These are phyloP conservation scores for Schizophyllum commune DNA, from an alignment of 1,284 basidiomycete species.

Conservation along the genomic window DNA sequence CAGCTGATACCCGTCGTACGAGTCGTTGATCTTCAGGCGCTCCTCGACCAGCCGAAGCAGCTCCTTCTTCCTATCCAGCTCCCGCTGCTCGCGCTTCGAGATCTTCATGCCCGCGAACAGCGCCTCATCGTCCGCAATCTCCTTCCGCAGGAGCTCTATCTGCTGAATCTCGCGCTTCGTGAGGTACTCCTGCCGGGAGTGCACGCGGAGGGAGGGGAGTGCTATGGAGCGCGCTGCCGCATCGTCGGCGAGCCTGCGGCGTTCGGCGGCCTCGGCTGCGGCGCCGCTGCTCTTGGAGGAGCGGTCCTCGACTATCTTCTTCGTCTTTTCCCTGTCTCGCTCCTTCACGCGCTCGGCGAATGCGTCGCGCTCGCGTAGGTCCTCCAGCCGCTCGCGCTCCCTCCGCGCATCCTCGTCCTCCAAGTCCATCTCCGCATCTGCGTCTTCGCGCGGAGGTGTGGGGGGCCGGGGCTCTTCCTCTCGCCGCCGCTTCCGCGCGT, in stretches of 20 bases:
- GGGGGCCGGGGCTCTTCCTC: conserved; percentile 19
- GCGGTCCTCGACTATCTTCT: conserved; percentile 89
- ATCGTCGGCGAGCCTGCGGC: conserved; percentile 83
- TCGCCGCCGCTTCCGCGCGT: conserved; percentile 53
- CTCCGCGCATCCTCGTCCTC: conserved; percentile 67
- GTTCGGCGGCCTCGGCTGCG: conserved; percentile 77
- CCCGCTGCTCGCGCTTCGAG: conserved; percentile 75
- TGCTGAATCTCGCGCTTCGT: conserved; percentile 95
- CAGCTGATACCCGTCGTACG: conserved; percentile 88
- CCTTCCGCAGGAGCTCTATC: conserved; percentile 87
- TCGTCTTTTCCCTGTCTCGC: conserved; percentile 80
- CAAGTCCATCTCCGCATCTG: conserved; percentile 39
- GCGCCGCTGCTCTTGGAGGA: conserved; percentile 68
- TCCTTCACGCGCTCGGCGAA: conserved; percentile 86
- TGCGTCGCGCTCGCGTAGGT: conserved; percentile 84
- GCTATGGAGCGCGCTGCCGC: conserved; percentile 67
- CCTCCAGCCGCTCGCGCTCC: conserved; percentile 74
- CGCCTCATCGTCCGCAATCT: conserved; percentile 89
- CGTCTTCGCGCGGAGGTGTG: conserved; percentile 18
- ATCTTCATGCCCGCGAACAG: conserved; percentile 86
- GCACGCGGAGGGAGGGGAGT: conserved; percentile 77
- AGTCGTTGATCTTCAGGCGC: conserved; percentile 88
- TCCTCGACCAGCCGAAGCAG: conserved; percentile 90
- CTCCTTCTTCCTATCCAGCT: conserved; percentile 90
- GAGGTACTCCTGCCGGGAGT: conserved; percentile 90